phyloP scores from a whole-genome alignment of 257 asterid species.

The Fraxinus pennsylvanica region DNA sequence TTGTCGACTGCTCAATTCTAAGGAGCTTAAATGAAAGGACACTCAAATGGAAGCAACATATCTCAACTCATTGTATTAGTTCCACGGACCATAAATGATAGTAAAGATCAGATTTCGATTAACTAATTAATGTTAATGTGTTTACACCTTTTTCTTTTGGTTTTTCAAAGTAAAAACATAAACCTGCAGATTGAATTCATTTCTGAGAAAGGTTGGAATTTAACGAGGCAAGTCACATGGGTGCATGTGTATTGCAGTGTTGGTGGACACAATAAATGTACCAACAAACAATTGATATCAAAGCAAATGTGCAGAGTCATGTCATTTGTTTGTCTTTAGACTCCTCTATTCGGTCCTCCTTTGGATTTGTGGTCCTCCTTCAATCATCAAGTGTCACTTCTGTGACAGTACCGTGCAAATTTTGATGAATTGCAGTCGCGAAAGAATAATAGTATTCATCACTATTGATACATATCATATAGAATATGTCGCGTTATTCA shows the following conservation, averaged over 20 bases:
- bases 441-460: too few relatives aligned
- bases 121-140: not conserved
- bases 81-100: too few relatives aligned
- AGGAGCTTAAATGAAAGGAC: too few relatives aligned
- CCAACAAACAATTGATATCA: not conserved
- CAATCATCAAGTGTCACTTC: constrained; percentile 1
- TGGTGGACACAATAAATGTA: not conserved
- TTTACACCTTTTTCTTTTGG: not conserved
- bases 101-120: too few relatives aligned
- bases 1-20: too few relatives aligned
- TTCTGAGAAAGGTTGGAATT: not conserved
- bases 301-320: constrained; percentile 1
- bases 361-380: not conserved
- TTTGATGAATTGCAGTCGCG: not conserved
- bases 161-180: not conserved
- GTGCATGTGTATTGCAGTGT: not conserved
- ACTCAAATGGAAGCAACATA: too few relatives aligned
- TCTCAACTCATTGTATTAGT: too few relatives aligned
- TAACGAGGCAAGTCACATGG: constrained; percentile 5
- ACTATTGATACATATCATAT: too few relatives aligned
- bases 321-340: not conserved
- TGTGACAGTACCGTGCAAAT: not conserved
- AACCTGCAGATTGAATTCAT: not conserved
- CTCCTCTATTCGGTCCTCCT: not conserved
- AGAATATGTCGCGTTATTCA: too few relatives aligned